These are phyloP conservation scores for Fusarium solani-melongenae DNA, from an alignment of 2,329 filamentous ascomycete species.

Conservation along the genomic window DNA sequence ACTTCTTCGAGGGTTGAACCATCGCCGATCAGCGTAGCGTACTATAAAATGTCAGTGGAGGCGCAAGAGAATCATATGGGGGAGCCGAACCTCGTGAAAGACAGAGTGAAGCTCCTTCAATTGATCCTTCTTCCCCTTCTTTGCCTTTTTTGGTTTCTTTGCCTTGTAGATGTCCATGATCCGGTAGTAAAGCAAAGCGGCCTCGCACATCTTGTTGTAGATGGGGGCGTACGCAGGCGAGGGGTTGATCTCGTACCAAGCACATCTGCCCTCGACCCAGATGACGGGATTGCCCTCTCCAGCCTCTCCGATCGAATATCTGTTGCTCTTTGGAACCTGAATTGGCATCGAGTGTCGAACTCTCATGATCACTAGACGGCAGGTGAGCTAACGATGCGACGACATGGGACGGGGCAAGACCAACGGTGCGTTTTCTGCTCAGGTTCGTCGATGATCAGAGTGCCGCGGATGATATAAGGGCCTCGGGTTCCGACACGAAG, in stretches of 20 bases:
- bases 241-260: conserved; percentile 76
- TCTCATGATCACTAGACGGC: conserved; percentile 47
- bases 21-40: conserved; percentile 63
- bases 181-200: conserved; percentile 72
- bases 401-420: conserved; percentile 30
- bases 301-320: conserved; percentile 65
- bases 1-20: conserved; percentile 64
- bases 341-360: conserved; percentile 52
- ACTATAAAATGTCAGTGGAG: conserved; percentile 48
- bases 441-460: conserved; percentile 63
- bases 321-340: conserved; percentile 62
- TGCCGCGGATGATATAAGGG: conserved; percentile 71
- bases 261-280: conserved; percentile 69
- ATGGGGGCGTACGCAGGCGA: conserved; percentile 65
- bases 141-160: conserved; percentile 45
- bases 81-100: conserved; percentile 46
- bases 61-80: background rate
- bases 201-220: conserved; percentile 70
- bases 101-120: conserved; percentile 45
- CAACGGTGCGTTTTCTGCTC: conserved; percentile 50
- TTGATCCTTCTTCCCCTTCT: conserved; percentile 44
- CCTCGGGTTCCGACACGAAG: conserved; percentile 69
- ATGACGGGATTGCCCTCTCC: conserved; percentile 65
- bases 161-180: conserved; percentile 66
- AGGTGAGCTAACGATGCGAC: conserved; percentile 22